Evolutionary conservation across 202 grass and related monocot genomes (phyloP), one percentile per base, ranked within the genome.

Genomic region (Eragrostis tef): DNA sequence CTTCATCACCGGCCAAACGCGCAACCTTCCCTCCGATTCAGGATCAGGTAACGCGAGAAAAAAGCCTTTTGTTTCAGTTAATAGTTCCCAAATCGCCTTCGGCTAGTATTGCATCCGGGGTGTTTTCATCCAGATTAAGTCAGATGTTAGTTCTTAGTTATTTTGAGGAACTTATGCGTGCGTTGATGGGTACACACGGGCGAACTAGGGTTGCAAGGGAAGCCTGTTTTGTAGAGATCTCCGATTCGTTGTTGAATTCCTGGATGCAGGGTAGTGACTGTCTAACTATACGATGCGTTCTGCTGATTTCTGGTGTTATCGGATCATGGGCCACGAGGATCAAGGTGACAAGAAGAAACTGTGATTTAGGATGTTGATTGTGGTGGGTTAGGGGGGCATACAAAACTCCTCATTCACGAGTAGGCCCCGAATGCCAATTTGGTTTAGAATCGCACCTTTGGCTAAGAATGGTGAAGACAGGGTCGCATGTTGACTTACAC

Each of bases 1-100:
- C 70, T 85, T 94, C 79, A 98, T 98, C 72, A 94, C 92, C 39
- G 88, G 86, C 36, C 74, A 92, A 79, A 70, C 74, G 45, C 69
- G 65, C 57, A 75, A 34, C 86, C 57, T 84, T 50, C 27, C 78
- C 67, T 20, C 78, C 66, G 75, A 85, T 49, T 68, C 89, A 3
- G 69, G 17, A 36, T 80, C 84, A 83, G 83, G 87, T 89, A 69
- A 74, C 26, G 56, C 57, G n/a, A 65, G 39, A 20, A 19, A 58
- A 58, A 24, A 3, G 13, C 12, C 0, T 60, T 27, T 27, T 25
- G 22, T 61, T 61, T 25, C 58, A 62, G 65, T 27, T 1, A 11
- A n/a, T 11, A 41, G 73, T 64, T n/a, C 42, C 43, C 45, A 44
- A 69, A 50, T 83, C 74, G 15, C 17, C 4, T 34, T 3, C 39